Evolutionary conservation across 805 yeast species (phyloP).

Genomic region (Cyberlindnera saturnus): DNA sequence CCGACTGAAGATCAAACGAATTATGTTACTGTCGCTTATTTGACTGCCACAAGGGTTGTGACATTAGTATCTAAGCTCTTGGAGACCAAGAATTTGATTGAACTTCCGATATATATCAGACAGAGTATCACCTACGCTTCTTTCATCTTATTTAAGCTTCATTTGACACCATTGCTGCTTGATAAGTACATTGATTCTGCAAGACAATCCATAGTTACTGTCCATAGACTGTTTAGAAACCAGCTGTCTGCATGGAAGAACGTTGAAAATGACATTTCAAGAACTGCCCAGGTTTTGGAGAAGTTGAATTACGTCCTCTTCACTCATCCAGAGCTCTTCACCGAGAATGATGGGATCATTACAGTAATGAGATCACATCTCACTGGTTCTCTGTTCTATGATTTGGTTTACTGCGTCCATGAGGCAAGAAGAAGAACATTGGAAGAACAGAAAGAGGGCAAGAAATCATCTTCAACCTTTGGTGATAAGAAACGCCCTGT

Average conservation of each 20-base stretch:
- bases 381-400: conserved; percentile 87
- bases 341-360: conserved; percentile 68
- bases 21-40: conserved; percentile 75
- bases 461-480: conserved; percentile 13
- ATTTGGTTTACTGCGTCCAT: conserved; percentile 89
- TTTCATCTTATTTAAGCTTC: conserved; percentile 71
- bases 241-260: conserved; percentile 84
- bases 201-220: conserved; percentile 88
- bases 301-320: conserved; percentile 81
- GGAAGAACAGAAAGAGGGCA: conserved; percentile 31
- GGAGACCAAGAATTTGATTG: conserved; percentile 65
- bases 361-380: conserved; percentile 87
- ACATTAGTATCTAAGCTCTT: conserved; percentile 70
- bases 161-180: conserved; percentile 65
- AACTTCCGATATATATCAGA: conserved; percentile 79
- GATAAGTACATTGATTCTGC: conserved; percentile 76
- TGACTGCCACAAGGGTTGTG: conserved; percentile 73
- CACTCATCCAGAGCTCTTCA: conserved; percentile 79
- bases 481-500: conserved; percentile 21
- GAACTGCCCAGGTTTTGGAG: conserved; percentile 88
- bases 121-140: conserved; percentile 84
- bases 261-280: conserved; percentile 81
- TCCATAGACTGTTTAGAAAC: conserved; percentile 80
- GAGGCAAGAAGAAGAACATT: conserved; percentile 77
- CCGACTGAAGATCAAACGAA: conserved; percentile 82